phyloP scores from a whole-genome alignment of 768 basidiomycete genomes.

The Suillus spraguei region DNA sequence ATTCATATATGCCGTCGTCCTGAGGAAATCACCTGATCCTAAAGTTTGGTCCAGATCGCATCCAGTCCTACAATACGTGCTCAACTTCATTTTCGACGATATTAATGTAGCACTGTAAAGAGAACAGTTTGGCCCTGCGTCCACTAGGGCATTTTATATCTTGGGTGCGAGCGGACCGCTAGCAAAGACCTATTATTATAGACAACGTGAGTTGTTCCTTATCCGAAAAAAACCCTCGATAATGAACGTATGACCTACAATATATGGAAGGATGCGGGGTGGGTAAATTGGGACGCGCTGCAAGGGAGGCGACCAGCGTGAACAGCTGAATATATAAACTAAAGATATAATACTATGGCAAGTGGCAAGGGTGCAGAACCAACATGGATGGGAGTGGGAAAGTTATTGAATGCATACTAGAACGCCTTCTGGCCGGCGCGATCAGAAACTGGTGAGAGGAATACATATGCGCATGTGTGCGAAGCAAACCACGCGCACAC shows the following conservation, averaged over 20 bases:
- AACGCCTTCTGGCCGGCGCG: too few relatives aligned
- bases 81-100: conserved; percentile 21
- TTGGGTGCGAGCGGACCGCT: conserved; percentile 41
- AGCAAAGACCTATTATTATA: conserved; percentile 28
- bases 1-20: conserved; percentile 40
- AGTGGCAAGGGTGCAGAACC: conserved; percentile 22
- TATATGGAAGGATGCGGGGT: conserved; percentile 22
- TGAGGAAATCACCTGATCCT: conserved; percentile 38
- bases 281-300: conserved; percentile 20
- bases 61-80: conserved; percentile 37
- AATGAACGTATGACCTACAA: conserved; percentile 20
- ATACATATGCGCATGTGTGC: too few relatives aligned
- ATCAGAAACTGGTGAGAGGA: too few relatives aligned
- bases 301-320: conserved; percentile 17
- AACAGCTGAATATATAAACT: conserved; percentile 23
- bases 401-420: conserved; percentile 17
- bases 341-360: conserved; percentile 27
- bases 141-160: conserved; percentile 38
- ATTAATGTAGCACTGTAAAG: conserved; percentile 45
- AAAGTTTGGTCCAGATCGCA: conserved; percentile 26
- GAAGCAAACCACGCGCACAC: too few relatives aligned
- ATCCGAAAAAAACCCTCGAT: neutral
- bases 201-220: neutral
- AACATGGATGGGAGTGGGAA: conserved; percentile 7
- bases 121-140: conserved; percentile 36